These are phyloP conservation scores for Mucor racemosus DNA, from an alignment of 371 early-diverging fungal species.

Conservation along the genomic window DNA sequence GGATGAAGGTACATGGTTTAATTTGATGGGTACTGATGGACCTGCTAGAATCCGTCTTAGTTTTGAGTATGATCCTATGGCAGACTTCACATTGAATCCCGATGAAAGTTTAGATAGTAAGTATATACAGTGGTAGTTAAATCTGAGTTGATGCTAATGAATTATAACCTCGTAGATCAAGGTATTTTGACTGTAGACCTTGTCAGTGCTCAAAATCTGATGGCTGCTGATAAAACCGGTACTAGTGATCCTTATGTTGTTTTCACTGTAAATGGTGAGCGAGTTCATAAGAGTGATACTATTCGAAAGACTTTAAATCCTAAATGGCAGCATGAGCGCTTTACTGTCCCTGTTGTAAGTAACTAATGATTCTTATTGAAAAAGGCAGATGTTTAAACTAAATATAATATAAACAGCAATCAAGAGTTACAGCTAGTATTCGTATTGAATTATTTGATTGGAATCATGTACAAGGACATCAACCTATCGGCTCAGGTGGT, in stretches of 20 bases:
- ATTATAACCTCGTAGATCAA: slow-evolving; percentile 28
- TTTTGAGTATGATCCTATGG: slow-evolving; percentile 56
- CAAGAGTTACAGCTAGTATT: slow-evolving; percentile 64
- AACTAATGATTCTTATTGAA: not conserved
- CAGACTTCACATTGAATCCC: slow-evolving; percentile 55
- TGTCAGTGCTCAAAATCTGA: slow-evolving; percentile 51
- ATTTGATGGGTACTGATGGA: slow-evolving; percentile 42
- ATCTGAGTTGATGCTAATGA: too few species aligned
- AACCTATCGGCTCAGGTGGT: slow-evolving; percentile 49
- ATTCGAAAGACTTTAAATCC: slow-evolving; percentile 85
- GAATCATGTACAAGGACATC: slow-evolving; percentile 72
- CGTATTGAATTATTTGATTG: slow-evolving; percentile 84
- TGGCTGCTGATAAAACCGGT: slow-evolving; percentile 59
- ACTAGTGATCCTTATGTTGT: slow-evolving; percentile 86
- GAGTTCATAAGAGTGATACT: slow-evolving; percentile 77
- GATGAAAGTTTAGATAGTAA: slow-evolving; percentile 61
- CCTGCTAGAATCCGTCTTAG: slow-evolving; percentile 54
- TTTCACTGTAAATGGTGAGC: slow-evolving; percentile 77
- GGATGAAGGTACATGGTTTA: slow-evolving; percentile 39
- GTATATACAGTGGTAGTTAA: not conserved
- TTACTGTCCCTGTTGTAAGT: slow-evolving; percentile 72
- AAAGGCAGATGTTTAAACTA: too few species aligned
- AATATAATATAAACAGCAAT: slow-evolving; percentile 35
- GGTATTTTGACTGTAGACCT: slow-evolving; percentile 54
- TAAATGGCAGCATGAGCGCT: slow-evolving; percentile 73